Conservation (phyloP, 169 alveolate genomes). For the Cardiosporidium cionae region DNA sequence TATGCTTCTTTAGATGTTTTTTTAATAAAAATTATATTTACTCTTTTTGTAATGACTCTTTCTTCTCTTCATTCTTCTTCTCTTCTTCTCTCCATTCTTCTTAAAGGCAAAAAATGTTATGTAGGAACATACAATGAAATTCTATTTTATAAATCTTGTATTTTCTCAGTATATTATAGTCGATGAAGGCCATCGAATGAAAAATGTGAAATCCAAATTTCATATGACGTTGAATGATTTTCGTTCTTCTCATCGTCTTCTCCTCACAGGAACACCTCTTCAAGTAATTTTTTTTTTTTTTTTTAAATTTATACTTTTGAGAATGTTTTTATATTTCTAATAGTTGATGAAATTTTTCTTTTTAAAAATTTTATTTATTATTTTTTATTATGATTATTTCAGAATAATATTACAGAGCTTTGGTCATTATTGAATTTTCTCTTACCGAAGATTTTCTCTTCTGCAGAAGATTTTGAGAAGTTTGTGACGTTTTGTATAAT, state of each 20-base stretch:
- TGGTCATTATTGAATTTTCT: constrained; percentile 97
- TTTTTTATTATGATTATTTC: no score
- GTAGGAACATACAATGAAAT: not conserved
- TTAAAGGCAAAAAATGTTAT: not conserved
- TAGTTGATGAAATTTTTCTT: no score
- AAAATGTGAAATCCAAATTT: constrained; percentile 89
- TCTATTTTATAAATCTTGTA: constrained; percentile 1
- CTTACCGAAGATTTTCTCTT: constrained; percentile 90
- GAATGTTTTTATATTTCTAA: not conserved
- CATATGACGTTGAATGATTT: constrained; percentile 70
- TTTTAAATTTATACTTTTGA: not conserved
- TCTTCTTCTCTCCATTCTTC: not conserved
- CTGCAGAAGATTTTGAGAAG: constrained; percentile 91
- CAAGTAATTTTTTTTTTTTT: no score
- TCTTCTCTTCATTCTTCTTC: not conserved
- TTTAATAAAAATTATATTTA: not conserved
- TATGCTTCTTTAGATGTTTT: not conserved
- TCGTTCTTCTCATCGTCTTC: constrained; percentile 78
- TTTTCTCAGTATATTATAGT: constrained; percentile 90
- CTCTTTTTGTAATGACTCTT: not conserved
- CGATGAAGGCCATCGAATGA: constrained; percentile 98
- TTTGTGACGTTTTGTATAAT: no score
- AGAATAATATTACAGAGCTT: constrained; percentile 93
- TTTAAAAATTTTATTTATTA: no score
- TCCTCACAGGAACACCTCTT: constrained; percentile 98